phyloP scores from a whole-genome alignment of 495 filamentous ascomycete species.

The Oleoguttula mirabilis region DNA sequence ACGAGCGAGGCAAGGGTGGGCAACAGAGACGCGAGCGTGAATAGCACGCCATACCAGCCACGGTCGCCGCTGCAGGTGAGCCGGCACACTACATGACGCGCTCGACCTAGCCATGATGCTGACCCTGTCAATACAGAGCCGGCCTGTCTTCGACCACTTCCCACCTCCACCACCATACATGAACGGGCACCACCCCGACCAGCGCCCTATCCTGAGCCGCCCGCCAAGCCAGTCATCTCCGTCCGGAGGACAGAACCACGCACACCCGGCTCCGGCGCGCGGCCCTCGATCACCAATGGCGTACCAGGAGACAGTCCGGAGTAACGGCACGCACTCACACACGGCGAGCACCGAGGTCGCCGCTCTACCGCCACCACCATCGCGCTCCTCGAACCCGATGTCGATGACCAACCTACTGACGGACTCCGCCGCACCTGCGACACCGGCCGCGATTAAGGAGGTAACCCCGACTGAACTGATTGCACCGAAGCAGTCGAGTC shows the following conservation, averaged over 20 bases:
- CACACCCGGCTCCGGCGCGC: constrained; percentile 36
- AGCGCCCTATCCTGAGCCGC: background rate
- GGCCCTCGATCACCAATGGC: constrained; percentile 31
- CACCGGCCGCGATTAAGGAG: constrained; percentile 16
- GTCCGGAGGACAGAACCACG: constrained; percentile 7
- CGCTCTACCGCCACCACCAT: constrained; percentile 2
- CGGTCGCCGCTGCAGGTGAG: constrained; percentile 32
- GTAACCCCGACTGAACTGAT: constrained; percentile 1
- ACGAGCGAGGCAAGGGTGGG: constrained; percentile 25
- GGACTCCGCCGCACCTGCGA: constrained; percentile 1
- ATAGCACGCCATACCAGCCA: constrained; percentile 23
- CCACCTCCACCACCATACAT: constrained; percentile 6
- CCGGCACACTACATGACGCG: background rate
- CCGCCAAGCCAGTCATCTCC: constrained; percentile 12
- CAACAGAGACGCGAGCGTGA: constrained; percentile 22
- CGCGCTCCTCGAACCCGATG: constrained; percentile 14
- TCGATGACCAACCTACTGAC: constrained; percentile 18
- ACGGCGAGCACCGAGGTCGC: background rate
- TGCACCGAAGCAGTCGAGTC: constrained; percentile 3
- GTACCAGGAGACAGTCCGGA: constrained; percentile 21
- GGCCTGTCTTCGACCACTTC: background rate
- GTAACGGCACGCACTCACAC: constrained; percentile 8
- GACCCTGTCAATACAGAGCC: background rate
- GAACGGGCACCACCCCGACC: constrained; percentile 9
- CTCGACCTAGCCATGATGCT: background rate